Evolutionary conservation across 2,329 filamentous ascomycete genomes (phyloP).

Genomic region (Ophiostoma sp.): DNA sequence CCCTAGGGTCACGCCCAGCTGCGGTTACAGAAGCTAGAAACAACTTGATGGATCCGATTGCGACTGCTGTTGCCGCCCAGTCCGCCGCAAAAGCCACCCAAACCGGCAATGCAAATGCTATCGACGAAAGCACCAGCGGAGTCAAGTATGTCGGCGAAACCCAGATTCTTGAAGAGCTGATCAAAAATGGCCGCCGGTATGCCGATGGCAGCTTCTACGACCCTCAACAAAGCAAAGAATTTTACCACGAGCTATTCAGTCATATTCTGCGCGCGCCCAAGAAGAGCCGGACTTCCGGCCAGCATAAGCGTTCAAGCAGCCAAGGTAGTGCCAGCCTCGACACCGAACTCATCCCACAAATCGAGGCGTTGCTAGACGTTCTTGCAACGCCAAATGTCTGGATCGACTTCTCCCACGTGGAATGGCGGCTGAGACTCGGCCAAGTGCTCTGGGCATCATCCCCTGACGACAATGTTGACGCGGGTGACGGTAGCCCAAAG

Average conservation of each 20-base stretch:
- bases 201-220: constrained; percentile 47
- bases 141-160: constrained; percentile 54
- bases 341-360: constrained; percentile 58
- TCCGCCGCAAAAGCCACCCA: constrained; percentile 10
- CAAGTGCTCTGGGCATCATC: constrained; percentile 59
- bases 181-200: constrained; percentile 52
- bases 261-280: constrained; percentile 54
- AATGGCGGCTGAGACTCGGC: constrained; percentile 68
- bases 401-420: constrained; percentile 68
- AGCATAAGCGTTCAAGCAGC: constrained; percentile 44
- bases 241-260: constrained; percentile 58
- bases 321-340: constrained; percentile 15
- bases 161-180: constrained; percentile 54
- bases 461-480: constrained; percentile 23
- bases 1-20: constrained; percentile 48
- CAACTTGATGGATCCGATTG: constrained; percentile 48
- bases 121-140: constrained; percentile 33
- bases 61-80: constrained; percentile 1
- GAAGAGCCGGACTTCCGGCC: constrained; percentile 45
- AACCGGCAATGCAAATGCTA: neutral
- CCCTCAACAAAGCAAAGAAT: constrained; percentile 47
- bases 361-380: constrained; percentile 60
- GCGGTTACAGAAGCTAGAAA: constrained; percentile 55
- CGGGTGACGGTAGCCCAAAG: constrained; percentile 37
- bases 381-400: constrained; percentile 62